A percentile compares a stretch with the other conserved stretches of the same genome.
Conservation (phyloP, 2,329 filamentous ascomycete species). For the Paracorniculantispora psalliotae region DNA sequence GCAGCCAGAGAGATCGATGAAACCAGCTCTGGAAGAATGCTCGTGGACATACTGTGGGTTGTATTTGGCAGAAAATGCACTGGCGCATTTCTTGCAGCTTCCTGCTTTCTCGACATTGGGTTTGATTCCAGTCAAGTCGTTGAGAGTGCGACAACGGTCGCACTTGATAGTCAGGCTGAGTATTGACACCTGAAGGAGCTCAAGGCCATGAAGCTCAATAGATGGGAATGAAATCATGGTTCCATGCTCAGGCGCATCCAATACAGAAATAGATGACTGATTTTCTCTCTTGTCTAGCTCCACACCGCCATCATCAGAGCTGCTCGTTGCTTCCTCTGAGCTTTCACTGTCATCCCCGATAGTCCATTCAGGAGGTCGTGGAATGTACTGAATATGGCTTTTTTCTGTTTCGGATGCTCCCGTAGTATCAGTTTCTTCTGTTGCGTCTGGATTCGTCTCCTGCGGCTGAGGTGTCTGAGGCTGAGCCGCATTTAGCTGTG, state of each 20-base stretch:
- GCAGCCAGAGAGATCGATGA: conserved; percentile 71
- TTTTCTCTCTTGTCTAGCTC: conserved; percentile 28
- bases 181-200: conserved; percentile 64
- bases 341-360: conserved; percentile 33
- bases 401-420: conserved; percentile 38
- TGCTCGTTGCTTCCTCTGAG: conserved; percentile 44
- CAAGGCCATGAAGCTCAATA: conserved; percentile 71
- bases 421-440: conserved; percentile 3
- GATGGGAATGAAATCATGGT: conserved; percentile 76
- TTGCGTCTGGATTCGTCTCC: conserved; percentile 10
- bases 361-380: conserved; percentile 73
- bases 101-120: conserved; percentile 46
- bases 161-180: conserved; percentile 72
- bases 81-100: conserved; percentile 57
- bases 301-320: conserved; percentile 41
- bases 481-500: conserved; percentile 23
- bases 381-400: conserved; percentile 65
- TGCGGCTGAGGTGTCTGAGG: conserved; percentile 17
- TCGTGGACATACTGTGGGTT: conserved; percentile 67
- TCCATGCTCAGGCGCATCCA: conserved; percentile 53
- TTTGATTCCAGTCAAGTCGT: conserved; percentile 64
- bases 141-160: conserved; percentile 68
- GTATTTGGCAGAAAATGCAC: conserved; percentile 49
- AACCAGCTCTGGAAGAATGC: conserved; percentile 69
- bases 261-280: conserved; percentile 1